These are phyloP conservation scores for Aspergillus hiratsukae DNA, from an alignment of 2,329 filamentous ascomycete species.

Conservation along the genomic window DNA sequence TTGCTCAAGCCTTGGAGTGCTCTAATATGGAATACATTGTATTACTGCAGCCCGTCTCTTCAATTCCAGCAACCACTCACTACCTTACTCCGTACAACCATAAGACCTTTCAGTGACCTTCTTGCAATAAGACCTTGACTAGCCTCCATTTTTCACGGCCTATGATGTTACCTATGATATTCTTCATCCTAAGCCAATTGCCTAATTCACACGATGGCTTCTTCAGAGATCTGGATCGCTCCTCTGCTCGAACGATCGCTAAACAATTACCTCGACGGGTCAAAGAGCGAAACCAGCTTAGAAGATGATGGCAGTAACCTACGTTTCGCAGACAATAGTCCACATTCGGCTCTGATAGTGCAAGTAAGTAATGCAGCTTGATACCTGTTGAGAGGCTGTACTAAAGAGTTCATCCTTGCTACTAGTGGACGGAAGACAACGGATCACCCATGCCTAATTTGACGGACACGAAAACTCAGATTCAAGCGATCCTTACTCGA, in stretches of 20 bases:
- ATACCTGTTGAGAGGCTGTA: neutral
- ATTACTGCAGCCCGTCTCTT: neutral
- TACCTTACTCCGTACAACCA: neutral
- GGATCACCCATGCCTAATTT: constrained; percentile 21
- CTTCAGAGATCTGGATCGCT: constrained; percentile 21
- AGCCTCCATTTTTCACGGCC: neutral
- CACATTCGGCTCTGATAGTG: constrained; percentile 23
- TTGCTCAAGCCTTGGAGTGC: neutral
- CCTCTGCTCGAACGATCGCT: constrained; percentile 21
- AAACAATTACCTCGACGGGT: constrained; percentile 13
- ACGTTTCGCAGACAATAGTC: constrained; percentile 19
- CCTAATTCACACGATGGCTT: constrained; percentile 21
- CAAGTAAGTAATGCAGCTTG: constrained; percentile 19
- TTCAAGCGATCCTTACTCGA: constrained; percentile 28
- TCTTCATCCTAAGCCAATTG: neutral
- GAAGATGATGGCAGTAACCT: constrained; percentile 34
- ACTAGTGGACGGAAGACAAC: constrained; percentile 24
- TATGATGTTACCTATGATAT: constrained; percentile 3
- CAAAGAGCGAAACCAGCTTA: constrained; percentile 11
- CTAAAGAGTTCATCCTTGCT: constrained; percentile 3
- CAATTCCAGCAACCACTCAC: neutral
- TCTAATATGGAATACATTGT: neutral
- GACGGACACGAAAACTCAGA: constrained; percentile 32
- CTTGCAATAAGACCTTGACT: neutral
- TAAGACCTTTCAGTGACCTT: neutral